Percentiles rank a stretch among this genome's conserved stretches.
Evolutionary conservation across 257 asterid species (phyloP).

Genomic region (Solanum chiquidenum): DNA sequence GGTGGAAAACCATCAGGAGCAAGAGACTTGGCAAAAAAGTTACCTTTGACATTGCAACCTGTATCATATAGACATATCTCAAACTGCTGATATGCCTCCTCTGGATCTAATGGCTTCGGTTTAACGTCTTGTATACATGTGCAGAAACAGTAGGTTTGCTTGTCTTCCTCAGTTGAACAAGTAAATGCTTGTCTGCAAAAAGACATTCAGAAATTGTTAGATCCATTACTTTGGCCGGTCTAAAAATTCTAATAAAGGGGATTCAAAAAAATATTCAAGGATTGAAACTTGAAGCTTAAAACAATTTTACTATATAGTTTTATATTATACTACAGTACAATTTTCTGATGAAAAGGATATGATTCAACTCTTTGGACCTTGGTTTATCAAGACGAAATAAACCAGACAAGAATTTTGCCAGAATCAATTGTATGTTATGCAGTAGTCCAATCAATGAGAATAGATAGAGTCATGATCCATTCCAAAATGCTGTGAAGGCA

Average conservation of each 20-base stretch:
- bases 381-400: neutral
- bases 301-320: neutral
- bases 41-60: neutral
- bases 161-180: slow-evolving; percentile 57
- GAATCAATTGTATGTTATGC: neutral
- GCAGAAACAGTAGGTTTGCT: slow-evolving; percentile 34
- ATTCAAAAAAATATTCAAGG: neutral
- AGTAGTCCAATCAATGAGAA: neutral
- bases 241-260: neutral
- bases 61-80: slow-evolving; percentile 6
- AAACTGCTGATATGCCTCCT: slow-evolving; percentile 34
- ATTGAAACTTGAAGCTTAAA: neutral
- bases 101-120: slow-evolving; percentile 43
- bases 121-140: slow-evolving; percentile 30
- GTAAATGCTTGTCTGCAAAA: slow-evolving; percentile 41
- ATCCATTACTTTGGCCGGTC: neutral
- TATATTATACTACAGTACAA: neutral
- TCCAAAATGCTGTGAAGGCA: neutral
- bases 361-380: neutral
- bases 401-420: neutral
- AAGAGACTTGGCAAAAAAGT: slow-evolving; percentile 15
- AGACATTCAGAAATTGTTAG: neutral
- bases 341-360: neutral
- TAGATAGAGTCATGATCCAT: neutral
- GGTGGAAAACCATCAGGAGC: slow-evolving; percentile 42